phyloP scores from a whole-genome alignment of 257 asterid species.

The Perilla frutescens region DNA sequence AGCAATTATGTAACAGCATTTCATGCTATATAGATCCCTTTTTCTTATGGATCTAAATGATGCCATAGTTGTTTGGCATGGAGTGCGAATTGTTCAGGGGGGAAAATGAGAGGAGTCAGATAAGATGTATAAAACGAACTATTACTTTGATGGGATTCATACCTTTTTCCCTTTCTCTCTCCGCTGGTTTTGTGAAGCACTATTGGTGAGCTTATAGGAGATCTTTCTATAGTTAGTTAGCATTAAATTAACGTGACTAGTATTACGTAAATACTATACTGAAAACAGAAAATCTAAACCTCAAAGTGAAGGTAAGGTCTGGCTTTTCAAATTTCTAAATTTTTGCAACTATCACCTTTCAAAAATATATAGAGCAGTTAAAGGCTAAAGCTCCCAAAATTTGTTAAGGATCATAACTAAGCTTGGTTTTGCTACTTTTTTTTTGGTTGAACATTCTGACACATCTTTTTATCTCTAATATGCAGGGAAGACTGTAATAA shows the following conservation, averaged over 20 bases:
- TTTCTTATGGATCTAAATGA: not conserved
- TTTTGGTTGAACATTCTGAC: conserved; percentile 21
- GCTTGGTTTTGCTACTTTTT: not conserved
- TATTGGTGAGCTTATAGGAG: not conserved
- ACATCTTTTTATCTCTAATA: conserved; percentile 16
- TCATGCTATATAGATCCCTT: conserved; percentile 2
- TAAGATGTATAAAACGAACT: not conserved
- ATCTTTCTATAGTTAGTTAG: not conserved
- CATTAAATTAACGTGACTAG: not conserved
- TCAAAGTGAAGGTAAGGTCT: too few relatives aligned
- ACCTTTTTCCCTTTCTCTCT: not conserved
- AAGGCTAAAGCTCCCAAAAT: conserved; percentile 3
- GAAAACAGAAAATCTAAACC: too few relatives aligned
- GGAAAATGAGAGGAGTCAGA: not conserved
- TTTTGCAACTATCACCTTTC: too few relatives aligned
- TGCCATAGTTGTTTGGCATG: not conserved
- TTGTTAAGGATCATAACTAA: not conserved
- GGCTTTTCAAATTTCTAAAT: not conserved
- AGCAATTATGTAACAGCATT: not conserved
- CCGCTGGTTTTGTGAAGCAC: not conserved
- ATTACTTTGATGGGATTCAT: not conserved
- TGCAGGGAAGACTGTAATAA: conserved; percentile 91
- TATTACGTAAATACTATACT: too few relatives aligned
- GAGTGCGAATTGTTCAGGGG: not conserved
- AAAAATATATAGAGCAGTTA: not conserved